Base-by-base conservation (phyloP, 495 filamentous ascomycete species). In the Pyronema domesticum region DNA sequence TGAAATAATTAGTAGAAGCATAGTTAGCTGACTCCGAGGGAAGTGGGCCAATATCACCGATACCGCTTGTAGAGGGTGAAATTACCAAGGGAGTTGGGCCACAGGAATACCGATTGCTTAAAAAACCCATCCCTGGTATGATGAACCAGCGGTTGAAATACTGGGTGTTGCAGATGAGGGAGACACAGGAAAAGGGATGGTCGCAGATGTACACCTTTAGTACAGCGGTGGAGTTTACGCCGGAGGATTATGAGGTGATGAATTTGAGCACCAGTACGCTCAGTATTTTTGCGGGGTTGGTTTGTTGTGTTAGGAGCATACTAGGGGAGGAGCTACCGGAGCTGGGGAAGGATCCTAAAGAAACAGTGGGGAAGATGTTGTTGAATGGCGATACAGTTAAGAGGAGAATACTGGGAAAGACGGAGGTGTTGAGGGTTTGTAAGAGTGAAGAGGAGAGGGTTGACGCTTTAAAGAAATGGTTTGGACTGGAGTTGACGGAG, bases 131-230 rank as follows among this genome's bases (percentile, higher is more conserved):
- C 18, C 63, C 67, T 0, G 65, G 70, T 19, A 72, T 76, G 60
- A 66, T 59, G 9, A 60, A 65, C 51, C 43, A 63, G 35, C 57
- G 65, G 44, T 69, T 74, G 23, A 72, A 72, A 52, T 60, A 76
- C 23, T 85, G 80, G 81, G 71, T 83, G 36, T 82, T 79, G 54
- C 73, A 85, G 68, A 74, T 75, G 60, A 70, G 76, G 0, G 73
- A 76, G 55, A 57, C 65, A 7, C 39, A 60, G 0, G 65, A 67
- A 0, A 59, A 63, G 46, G 65, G 68, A 35, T 86, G 80, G 76
- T 68, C 72, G 45, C 65, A 71, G 0, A 73, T 73, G 50, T 85
- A 83, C 56, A 70, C 69, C 45, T 85, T 85, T 62, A 47, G n/a
- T 10, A 68, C 70, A 3, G 72, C 78, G 56, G 56, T 75, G 15